Evolutionary conservation across 176 grass and related monocot species (phyloP).

Genomic region (Aegilops sharonensis): DNA sequence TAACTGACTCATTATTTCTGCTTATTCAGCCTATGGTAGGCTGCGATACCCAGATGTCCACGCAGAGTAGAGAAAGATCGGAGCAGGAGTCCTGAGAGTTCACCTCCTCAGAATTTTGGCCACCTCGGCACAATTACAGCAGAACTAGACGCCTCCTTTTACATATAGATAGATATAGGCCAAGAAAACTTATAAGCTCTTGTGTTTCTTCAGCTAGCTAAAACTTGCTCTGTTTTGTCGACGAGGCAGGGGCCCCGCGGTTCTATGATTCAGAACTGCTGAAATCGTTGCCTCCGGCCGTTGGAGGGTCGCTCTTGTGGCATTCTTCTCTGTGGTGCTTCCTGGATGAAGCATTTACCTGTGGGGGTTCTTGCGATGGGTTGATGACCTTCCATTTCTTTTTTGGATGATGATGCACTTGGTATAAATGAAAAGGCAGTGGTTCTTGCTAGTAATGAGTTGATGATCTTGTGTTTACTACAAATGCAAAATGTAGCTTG

Average conservation of each 20-base stretch:
- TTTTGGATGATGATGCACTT: background rate
- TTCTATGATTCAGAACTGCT: too few species aligned
- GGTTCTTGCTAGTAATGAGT: background rate
- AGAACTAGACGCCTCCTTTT: background rate
- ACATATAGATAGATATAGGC: background rate
- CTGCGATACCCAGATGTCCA: background rate
- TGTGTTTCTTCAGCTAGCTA: background rate
- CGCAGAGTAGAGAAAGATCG: background rate
- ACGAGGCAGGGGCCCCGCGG: too few species aligned
- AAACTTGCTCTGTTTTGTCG: background rate
- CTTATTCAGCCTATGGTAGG: background rate
- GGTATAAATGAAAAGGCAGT: background rate
- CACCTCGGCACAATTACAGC: background rate
- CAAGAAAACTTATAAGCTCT: background rate
- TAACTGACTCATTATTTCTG: background rate
- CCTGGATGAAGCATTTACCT: background rate
- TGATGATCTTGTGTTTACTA: too few species aligned
- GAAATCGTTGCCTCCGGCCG: too few species aligned
- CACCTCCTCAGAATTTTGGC: background rate
- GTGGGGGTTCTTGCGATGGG: background rate
- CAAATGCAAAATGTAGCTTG: too few species aligned
- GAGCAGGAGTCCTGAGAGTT: background rate
- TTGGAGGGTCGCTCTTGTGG: too few species aligned
- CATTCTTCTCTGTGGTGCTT: background rate
- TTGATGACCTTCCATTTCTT: background rate